These are phyloP conservation scores for Isabelozyma gotoi DNA, from an alignment of 805 yeast species.

Conservation along the genomic window DNA sequence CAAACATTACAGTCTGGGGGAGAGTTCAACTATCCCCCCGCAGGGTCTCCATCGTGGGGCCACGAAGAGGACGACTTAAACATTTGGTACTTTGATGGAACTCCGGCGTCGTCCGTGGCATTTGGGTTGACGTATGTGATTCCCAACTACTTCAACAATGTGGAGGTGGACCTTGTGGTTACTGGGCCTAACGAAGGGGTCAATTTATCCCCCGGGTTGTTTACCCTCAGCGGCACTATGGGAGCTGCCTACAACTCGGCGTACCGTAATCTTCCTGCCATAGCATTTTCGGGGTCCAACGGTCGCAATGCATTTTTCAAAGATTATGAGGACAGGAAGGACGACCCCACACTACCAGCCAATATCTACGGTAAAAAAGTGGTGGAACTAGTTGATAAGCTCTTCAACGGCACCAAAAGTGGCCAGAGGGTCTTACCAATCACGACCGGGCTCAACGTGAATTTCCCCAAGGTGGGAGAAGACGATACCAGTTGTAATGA, in stretches of 20 bases:
- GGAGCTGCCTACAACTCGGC: slow-evolving; percentile 50
- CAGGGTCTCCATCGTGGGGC: slow-evolving; percentile 51
- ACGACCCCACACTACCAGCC: slow-evolving; percentile 37
- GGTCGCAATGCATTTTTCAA: slow-evolving; percentile 48
- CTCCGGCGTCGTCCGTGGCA: slow-evolving; percentile 55
- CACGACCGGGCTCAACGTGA: slow-evolving; percentile 48
- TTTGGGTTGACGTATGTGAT: slow-evolving; percentile 47
- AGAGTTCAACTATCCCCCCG: slow-evolving; percentile 39
- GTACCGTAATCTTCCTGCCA: slow-evolving; percentile 48
- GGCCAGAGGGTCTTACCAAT: slow-evolving; percentile 39
- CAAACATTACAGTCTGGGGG: slow-evolving; percentile 36
- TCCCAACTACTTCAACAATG: slow-evolving; percentile 45
- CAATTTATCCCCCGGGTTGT: slow-evolving; percentile 42
- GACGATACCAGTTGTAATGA: slow-evolving; percentile 39
- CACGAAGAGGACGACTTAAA: slow-evolving; percentile 31
- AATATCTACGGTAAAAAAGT: slow-evolving; percentile 46
- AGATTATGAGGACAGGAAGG: slow-evolving; percentile 34
- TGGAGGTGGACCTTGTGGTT: slow-evolving; percentile 47
- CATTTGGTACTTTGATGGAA: slow-evolving; percentile 56
- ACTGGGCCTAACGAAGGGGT: slow-evolving; percentile 56
- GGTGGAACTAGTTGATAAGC: slow-evolving; percentile 35
- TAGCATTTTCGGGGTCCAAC: slow-evolving; percentile 53
- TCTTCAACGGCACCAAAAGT: slow-evolving; percentile 38
- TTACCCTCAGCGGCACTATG: slow-evolving; percentile 50
- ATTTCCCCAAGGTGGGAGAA: slow-evolving; percentile 46